Percentiles rank a stretch among this genome's conserved stretches.
Conservation (phyloP, 164 flowering plant species). For the Chloranthus sessilifolius region DNA sequence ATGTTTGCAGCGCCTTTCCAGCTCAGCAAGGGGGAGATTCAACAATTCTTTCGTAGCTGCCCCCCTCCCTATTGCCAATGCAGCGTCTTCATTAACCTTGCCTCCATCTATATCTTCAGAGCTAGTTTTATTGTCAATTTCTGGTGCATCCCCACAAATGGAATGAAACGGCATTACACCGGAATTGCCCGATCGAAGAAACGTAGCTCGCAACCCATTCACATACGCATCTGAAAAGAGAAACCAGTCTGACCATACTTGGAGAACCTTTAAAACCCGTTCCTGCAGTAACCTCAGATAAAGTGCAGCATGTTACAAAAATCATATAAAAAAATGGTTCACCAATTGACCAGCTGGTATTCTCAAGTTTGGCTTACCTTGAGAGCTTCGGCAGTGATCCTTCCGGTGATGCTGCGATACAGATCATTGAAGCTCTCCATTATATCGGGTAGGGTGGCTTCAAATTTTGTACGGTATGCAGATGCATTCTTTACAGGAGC, state of each 20-base stretch:
- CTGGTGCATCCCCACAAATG: constrained; percentile 86
- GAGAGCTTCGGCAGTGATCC: constrained; percentile 98
- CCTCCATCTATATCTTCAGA: constrained; percentile 43
- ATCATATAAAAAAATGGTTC: neutral
- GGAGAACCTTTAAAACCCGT: constrained; percentile 91
- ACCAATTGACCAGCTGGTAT: neutral
- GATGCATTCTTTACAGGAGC: constrained; percentile 99
- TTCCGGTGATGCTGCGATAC: constrained; percentile 86
- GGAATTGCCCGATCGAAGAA: constrained; percentile 81
- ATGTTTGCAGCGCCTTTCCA: constrained; percentile 95
- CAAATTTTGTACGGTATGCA: constrained; percentile 97
- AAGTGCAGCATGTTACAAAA: neutral
- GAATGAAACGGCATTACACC: constrained; percentile 91
- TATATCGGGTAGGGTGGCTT: constrained; percentile 88
- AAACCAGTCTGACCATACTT: constrained; percentile 99
- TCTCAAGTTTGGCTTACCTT: constrained; percentile 42
- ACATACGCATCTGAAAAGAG: constrained; percentile 99
- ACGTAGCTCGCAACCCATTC: constrained; percentile 90
- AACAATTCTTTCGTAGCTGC: constrained; percentile 82
- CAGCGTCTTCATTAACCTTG: constrained; percentile 72
- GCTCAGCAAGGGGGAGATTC: constrained; percentile 79
- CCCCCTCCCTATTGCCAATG: constrained; percentile 92
- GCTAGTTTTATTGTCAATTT: constrained; percentile 50
- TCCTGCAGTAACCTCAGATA: constrained; percentile 44
- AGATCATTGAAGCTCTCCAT: constrained; percentile 98